These are phyloP conservation scores for Triangularia setosa DNA, from an alignment of 2,329 filamentous ascomycete species.

Conservation along the genomic window DNA sequence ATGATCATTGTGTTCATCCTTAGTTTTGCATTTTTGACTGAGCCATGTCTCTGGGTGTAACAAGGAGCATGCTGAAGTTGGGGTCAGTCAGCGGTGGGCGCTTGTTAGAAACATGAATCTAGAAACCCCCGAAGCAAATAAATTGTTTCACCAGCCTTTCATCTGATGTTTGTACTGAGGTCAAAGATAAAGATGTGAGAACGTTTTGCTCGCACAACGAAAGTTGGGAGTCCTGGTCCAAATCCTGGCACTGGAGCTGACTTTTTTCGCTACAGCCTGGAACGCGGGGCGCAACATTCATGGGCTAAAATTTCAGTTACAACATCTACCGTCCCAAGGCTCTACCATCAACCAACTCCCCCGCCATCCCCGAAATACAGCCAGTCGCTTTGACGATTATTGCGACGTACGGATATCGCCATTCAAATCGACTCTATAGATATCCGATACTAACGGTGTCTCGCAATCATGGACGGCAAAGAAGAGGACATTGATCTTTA, in stretches of 20 bases:
- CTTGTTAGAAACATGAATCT: background rate
- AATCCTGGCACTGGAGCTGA: background rate
- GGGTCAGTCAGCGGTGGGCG: background rate
- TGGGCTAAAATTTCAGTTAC: slow-evolving; percentile 15
- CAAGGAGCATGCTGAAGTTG: background rate
- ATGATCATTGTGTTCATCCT: background rate
- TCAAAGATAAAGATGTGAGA: background rate
- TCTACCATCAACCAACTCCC: slow-evolving; percentile 3
- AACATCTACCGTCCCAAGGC: slow-evolving; percentile 4
- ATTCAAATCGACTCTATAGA: background rate
- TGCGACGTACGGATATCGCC: background rate
- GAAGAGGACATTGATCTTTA: slow-evolving; percentile 57
- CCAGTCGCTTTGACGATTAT: background rate
- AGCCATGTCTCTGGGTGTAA: background rate
- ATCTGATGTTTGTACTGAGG: background rate
- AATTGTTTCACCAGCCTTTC: background rate
- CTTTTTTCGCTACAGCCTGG: slow-evolving; percentile 2
- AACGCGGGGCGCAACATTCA: slow-evolving; percentile 7
- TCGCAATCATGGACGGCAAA: background rate
- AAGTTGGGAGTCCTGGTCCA: background rate
- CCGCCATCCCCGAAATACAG: background rate
- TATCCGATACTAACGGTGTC: background rate
- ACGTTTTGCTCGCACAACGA: background rate
- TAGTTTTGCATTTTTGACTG: background rate
- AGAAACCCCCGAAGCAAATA: background rate